phyloP scores from a whole-genome alignment of 106 monocot genomes.

The Ottelia alismoides region DNA sequence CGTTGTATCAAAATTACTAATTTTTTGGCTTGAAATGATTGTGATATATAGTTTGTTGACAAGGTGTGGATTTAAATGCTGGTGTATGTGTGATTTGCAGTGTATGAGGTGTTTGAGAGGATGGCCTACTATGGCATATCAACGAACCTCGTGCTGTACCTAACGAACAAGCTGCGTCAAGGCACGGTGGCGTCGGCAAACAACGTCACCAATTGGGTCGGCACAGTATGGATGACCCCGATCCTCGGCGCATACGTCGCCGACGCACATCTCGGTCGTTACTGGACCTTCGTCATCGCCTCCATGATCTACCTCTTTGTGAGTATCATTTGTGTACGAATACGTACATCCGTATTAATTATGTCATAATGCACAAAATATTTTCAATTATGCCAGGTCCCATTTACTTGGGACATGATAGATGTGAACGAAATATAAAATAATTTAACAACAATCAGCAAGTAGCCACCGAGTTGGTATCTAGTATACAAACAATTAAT shows the following conservation, averaged over 20 bases:
- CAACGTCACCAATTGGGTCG: conserved; percentile 90
- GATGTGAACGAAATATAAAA: not conserved
- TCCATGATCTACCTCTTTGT: conserved; percentile 59
- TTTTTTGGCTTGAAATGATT: too few relatives aligned
- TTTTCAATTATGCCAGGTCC: not conserved
- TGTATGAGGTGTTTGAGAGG: conserved; percentile 82
- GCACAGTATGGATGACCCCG: conserved; percentile 78
- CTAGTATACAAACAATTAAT: not conserved
- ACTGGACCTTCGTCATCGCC: conserved; percentile 69
- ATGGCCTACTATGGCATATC: conserved; percentile 88
- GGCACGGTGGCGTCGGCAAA: conserved; percentile 71
- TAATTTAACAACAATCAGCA: not conserved
- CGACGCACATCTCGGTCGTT: conserved; percentile 79
- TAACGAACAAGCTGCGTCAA: conserved; percentile 65
- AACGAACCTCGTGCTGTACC: conserved; percentile 70
- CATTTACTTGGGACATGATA: not conserved
- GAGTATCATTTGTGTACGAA: too few relatives aligned
- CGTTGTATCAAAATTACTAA: too few relatives aligned
- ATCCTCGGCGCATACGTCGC: conserved; percentile 73
- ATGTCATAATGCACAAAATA: not conserved
- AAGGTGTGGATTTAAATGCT: too few relatives aligned
- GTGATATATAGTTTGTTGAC: too few relatives aligned
- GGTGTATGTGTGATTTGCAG: conserved; percentile 16
- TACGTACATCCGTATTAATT: too few relatives aligned
- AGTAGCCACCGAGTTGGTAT: not conserved